Percentiles rank a stretch among this genome's conserved stretches.
Conservation (phyloP, 2,329 filamentous ascomycete species). For the Penicillium brevicompactum region DNA sequence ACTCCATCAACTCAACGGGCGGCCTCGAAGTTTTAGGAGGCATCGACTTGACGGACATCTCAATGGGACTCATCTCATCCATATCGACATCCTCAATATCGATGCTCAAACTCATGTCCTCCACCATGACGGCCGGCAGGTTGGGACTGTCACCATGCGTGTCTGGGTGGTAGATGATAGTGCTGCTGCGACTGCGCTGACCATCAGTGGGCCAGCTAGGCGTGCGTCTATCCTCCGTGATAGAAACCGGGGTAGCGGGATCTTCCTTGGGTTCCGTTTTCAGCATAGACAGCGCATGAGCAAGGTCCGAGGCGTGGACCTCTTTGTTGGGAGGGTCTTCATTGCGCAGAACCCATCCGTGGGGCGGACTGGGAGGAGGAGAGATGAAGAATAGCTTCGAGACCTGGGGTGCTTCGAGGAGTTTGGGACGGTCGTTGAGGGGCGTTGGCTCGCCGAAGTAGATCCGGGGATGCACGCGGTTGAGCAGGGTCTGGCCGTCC, state of each 20-base stretch:
- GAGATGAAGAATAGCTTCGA: constrained; percentile 68
- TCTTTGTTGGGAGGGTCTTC: constrained; percentile 68
- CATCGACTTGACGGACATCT: constrained; percentile 46
- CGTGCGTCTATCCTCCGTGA: constrained; percentile 36
- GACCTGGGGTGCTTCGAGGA: constrained; percentile 58
- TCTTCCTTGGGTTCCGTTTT: constrained; percentile 32
- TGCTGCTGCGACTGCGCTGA: constrained; percentile 55
- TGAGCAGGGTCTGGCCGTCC: constrained; percentile 39
- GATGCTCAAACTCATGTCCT: constrained; percentile 56
- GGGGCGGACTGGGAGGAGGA: constrained; percentile 64
- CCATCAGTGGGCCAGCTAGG: constrained; percentile 33
- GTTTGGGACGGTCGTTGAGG: constrained; percentile 44
- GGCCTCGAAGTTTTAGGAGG: constrained; percentile 57
- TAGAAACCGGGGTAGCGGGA: constrained; percentile 39
- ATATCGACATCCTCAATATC: constrained; percentile 49
- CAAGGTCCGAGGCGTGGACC: constrained; percentile 64
- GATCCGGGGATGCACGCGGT: constrained; percentile 42
- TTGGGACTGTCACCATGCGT: constrained; percentile 62
- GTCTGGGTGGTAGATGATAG: constrained; percentile 64
- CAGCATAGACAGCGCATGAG: constrained; percentile 57
- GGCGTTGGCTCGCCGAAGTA: constrained; percentile 59
- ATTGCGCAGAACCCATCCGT: constrained; percentile 65
- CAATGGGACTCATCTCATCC: constrained; percentile 48
- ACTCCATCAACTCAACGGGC: constrained; percentile 59
- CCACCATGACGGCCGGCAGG: constrained; percentile 65